Conservation (phyloP, 1,284 basidiomycete species). For the Ganoderma sinense region DNA sequence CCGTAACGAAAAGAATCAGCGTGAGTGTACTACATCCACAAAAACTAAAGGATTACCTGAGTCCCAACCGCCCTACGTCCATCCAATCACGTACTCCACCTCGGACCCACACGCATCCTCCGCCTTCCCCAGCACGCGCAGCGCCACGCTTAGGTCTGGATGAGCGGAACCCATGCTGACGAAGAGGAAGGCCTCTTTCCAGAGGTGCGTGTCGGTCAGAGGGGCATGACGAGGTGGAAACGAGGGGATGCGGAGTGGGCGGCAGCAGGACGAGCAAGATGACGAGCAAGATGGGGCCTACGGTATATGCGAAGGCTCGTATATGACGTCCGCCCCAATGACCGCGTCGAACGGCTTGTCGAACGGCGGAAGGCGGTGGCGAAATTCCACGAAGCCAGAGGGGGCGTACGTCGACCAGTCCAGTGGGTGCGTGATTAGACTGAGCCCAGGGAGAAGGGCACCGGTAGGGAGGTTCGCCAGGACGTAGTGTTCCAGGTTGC, state of each 20-base stretch:
- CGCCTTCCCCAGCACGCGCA: constrained; percentile 56
- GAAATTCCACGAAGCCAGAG: neutral
- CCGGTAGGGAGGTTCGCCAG: constrained; percentile 58
- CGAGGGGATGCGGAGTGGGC: constrained; percentile 25
- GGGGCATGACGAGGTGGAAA: constrained; percentile 81
- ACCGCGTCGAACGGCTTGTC: constrained; percentile 68
- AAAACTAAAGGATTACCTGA: neutral
- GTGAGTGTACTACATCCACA: too few relatives aligned
- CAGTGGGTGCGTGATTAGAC: constrained; percentile 47
- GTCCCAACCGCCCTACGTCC: constrained; percentile 41
- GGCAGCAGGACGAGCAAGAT: constrained; percentile 50
- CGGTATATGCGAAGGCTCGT: constrained; percentile 70
- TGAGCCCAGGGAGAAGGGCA: constrained; percentile 19
- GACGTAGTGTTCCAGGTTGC: constrained; percentile 78
- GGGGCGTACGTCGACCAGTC: constrained; percentile 74
- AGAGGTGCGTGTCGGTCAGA: constrained; percentile 66
- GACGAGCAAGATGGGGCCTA: constrained; percentile 72
- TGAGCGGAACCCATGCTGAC: constrained; percentile 1
- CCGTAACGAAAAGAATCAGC: too few relatives aligned
- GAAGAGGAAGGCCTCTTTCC: constrained; percentile 66
- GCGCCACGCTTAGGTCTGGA: constrained; percentile 12
- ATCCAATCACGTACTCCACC: constrained; percentile 71
- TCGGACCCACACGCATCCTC: constrained; percentile 43
- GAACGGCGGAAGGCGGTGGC: constrained; percentile 30
- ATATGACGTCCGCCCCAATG: constrained; percentile 80